A percentile compares a stretch with the other conserved stretches of the same genome.
These are phyloP conservation scores for Diaporthe longicolla DNA, from an alignment of 2,329 filamentous ascomycete species.

Conservation along the genomic window DNA sequence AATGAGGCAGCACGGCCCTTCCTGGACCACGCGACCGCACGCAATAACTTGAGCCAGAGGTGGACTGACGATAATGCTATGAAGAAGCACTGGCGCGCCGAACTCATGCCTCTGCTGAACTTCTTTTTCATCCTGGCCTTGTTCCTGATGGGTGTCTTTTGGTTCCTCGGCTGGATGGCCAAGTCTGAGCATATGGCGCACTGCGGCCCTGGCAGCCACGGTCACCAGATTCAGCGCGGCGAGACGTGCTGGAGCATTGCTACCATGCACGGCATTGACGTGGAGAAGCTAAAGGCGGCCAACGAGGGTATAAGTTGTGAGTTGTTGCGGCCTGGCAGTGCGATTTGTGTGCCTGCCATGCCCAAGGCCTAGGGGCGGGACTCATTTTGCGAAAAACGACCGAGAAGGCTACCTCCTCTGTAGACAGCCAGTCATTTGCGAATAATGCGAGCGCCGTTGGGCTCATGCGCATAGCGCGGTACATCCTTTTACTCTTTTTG, in stretches of 20 bases:
- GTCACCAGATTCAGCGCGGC: conserved; percentile 59
- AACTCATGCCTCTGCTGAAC: conserved; percentile 69
- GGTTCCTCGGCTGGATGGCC: conserved; percentile 56
- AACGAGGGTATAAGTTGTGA: conserved; percentile 66
- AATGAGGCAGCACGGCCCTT: conserved; percentile 42
- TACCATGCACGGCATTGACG: conserved; percentile 55
- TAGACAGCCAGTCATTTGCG: conserved; percentile 1
- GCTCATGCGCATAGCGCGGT: neutral
- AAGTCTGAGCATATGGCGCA: conserved; percentile 42
- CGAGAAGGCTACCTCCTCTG: neutral
- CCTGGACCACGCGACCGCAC: conserved; percentile 20
- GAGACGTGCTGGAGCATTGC: conserved; percentile 70
- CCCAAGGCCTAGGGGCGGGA: conserved; percentile 24
- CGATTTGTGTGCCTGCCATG: conserved; percentile 41
- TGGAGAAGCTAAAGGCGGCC: conserved; percentile 61
- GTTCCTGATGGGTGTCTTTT: conserved; percentile 64
- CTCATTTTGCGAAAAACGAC: neutral
- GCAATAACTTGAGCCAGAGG: conserved; percentile 28
- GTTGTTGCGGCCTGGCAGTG: conserved; percentile 55
- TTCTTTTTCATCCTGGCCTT: conserved; percentile 69
- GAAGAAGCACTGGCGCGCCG: conserved; percentile 63
- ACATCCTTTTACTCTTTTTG: neutral
- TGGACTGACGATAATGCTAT: conserved; percentile 37
- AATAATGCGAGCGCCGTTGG: neutral
- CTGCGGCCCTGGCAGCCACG: conserved; percentile 49